These are phyloP conservation scores for Mycena galopus DNA, from an alignment of 768 basidiomycete genomes.

Conservation along the genomic window DNA sequence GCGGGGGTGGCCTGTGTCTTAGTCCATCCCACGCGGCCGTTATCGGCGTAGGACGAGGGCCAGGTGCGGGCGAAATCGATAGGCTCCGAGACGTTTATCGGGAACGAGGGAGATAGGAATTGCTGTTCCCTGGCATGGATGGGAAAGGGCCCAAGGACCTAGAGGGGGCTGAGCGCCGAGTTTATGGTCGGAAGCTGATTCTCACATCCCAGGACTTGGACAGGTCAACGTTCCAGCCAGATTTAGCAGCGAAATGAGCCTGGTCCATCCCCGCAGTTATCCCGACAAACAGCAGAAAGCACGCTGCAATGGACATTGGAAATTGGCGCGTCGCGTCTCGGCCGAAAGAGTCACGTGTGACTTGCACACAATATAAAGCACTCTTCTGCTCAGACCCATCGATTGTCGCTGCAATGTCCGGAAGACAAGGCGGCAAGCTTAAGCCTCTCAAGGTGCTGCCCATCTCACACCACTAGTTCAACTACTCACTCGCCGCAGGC, in stretches of 20 bases:
- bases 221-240: conserved; percentile 44
- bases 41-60: conserved; percentile 79
- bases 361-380: neutral
- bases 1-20: conserved; percentile 54
- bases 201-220: conserved; percentile 56
- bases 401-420: conserved; percentile 57
- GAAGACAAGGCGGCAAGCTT: conserved; percentile 86
- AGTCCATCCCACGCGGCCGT: conserved; percentile 72
- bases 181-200: neutral
- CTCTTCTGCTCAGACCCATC: too few relatives aligned
- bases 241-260: neutral
- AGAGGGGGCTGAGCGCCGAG: conserved; percentile 8
- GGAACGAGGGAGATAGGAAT: conserved; percentile 82
- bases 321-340: neutral
- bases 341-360: neutral
- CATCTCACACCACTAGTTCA: neutral
- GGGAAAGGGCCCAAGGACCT: conserved; percentile 89
- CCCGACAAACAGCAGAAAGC: neutral
- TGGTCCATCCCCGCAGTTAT: conserved; percentile 24
- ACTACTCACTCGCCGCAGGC: conserved; percentile 59
- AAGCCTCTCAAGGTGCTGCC: conserved; percentile 84
- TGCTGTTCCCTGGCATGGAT: conserved; percentile 89
- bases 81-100: conserved; percentile 67
- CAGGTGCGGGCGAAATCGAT: conserved; percentile 65
- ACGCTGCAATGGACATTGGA: neutral